Evolutionary conservation across 2,329 filamentous ascomycete species (phyloP).

Genomic region (Exophiala oligosperma): DNA sequence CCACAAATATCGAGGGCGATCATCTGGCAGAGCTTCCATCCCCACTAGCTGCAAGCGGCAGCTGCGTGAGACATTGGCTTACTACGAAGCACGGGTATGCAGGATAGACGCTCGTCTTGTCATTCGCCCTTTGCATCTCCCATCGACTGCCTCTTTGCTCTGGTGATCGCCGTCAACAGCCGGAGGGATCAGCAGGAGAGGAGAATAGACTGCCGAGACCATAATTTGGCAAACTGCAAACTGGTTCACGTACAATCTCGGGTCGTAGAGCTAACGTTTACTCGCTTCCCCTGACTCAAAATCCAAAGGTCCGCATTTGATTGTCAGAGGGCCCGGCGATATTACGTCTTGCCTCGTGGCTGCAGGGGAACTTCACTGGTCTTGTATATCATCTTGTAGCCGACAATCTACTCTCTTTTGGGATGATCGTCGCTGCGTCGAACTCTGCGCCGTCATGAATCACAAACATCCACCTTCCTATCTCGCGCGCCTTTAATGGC

Average conservation of each 20-base stretch:
- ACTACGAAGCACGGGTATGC: not conserved
- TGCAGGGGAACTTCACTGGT: not conserved
- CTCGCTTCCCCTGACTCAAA: constrained; percentile 1
- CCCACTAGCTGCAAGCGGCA: too few species aligned
- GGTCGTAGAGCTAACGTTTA: not conserved
- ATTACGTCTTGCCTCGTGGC: constrained; percentile 22
- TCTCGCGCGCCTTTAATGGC: too few species aligned
- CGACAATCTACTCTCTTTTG: constrained; percentile 1
- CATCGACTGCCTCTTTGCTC: not conserved
- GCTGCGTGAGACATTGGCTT: too few species aligned
- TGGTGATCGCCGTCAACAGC: not conserved
- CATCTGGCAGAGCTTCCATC: too few species aligned
- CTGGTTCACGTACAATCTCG: not conserved
- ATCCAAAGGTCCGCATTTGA: not conserved
- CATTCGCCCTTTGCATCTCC: too few species aligned
- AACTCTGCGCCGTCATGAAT: not conserved
- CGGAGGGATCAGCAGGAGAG: not conserved
- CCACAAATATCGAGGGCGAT: too few species aligned
- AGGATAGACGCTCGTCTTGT: not conserved
- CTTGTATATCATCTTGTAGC: not conserved
- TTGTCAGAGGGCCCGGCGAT: not conserved
- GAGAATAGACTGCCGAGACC: not conserved
- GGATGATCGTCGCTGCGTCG: not conserved
- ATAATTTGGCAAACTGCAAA: not conserved
- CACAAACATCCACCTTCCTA: too few species aligned